A percentile compares a stretch with the other conserved stretches of the same genome.
Conservation (phyloP, 2,329 filamentous ascomycete species). For the Clonostachys chloroleuca region DNA sequence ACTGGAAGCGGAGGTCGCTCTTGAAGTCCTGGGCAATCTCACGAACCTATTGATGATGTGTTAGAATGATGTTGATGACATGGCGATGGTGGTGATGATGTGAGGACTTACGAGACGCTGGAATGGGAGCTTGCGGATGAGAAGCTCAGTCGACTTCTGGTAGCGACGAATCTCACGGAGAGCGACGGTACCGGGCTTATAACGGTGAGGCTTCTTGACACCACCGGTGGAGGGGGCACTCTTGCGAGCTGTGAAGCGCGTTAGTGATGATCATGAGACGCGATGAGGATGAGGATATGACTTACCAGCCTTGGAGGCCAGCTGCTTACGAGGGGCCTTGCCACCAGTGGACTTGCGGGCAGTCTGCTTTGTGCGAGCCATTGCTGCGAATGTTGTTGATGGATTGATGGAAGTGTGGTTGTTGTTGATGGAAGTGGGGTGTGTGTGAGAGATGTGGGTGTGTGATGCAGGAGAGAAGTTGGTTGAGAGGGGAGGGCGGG, state of each 20-base stretch:
- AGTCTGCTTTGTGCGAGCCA: slow-evolving; percentile 64
- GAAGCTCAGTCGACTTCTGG: slow-evolving; percentile 93
- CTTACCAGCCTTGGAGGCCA: slow-evolving; percentile 87
- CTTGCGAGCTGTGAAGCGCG: slow-evolving; percentile 67
- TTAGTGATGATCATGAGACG: slow-evolving; percentile 5
- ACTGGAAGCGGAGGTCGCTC: slow-evolving; percentile 95
- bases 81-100: not conserved
- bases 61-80: slow-evolving; percentile 5
- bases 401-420: not conserved
- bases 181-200: slow-evolving; percentile 93
- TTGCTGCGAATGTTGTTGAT: slow-evolving; percentile 36
- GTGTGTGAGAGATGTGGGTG: slow-evolving; percentile 17
- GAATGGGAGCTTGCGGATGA: slow-evolving; percentile 97
- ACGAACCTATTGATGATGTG: slow-evolving; percentile 55
- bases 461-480: slow-evolving; percentile 35
- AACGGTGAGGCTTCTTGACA: slow-evolving; percentile 92
- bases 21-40: slow-evolving; percentile 97
- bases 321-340: slow-evolving; percentile 88
- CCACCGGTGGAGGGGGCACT: slow-evolving; percentile 92
- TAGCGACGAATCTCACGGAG: slow-evolving; percentile 98
- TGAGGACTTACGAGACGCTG: slow-evolving; percentile 70
- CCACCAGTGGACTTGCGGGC: slow-evolving; percentile 75
- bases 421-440: slow-evolving; percentile 15
- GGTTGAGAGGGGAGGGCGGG: slow-evolving; percentile 31
- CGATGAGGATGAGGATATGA: slow-evolving; percentile 1